Conservation (phyloP, 306 rosid genomes). For the Cyamopsis tetragonoloba region DNA sequence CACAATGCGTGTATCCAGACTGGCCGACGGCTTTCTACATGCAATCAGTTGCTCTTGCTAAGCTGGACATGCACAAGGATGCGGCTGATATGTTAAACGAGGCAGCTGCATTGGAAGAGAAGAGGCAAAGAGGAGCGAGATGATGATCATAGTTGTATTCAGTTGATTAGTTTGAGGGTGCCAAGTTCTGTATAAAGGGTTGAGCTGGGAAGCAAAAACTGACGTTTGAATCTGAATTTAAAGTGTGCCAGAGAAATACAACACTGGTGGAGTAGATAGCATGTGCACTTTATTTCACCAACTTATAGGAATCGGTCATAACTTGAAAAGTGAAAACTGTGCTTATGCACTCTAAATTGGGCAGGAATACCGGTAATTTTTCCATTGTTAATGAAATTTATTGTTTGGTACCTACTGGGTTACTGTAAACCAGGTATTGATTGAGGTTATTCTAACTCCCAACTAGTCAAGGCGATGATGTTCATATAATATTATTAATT, state of each 20-base stretch:
- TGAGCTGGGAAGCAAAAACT: conserved; percentile 58
- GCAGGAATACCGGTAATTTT: conserved; percentile 37
- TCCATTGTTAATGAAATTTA: conserved; percentile 38
- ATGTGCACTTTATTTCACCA: conserved; percentile 29
- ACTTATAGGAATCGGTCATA: conserved; percentile 34
- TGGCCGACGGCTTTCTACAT: conserved; percentile 98
- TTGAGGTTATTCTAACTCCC: conserved; percentile 21
- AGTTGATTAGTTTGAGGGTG: conserved; percentile 51
- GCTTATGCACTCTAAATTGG: conserved; percentile 40
- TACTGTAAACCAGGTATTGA: conserved; percentile 15
- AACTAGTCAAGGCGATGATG: conserved; percentile 19
- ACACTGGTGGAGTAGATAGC: conserved; percentile 39
- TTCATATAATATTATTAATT: too few relatives aligned
- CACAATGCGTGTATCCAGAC: conserved; percentile 87
- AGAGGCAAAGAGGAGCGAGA: conserved; percentile 77
- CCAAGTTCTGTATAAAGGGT: conserved; percentile 64
- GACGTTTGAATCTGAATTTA: conserved; percentile 41
- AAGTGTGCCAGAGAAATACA: conserved; percentile 36
- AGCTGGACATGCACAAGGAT: conserved; percentile 93
- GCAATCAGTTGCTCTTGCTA: conserved; percentile 98
- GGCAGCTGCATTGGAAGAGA: conserved; percentile 88
- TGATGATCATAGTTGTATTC: conserved; percentile 47
- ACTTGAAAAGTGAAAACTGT: conserved; percentile 36
- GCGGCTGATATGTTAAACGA: conserved; percentile 95
- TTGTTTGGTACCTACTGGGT: conserved; percentile 21